A percentile compares a stretch with the other conserved stretches of the same genome.
These are phyloP conservation scores for Hortiboletus flavorubellus DNA, from an alignment of 768 basidiomycete genomes.

Conservation along the genomic window DNA sequence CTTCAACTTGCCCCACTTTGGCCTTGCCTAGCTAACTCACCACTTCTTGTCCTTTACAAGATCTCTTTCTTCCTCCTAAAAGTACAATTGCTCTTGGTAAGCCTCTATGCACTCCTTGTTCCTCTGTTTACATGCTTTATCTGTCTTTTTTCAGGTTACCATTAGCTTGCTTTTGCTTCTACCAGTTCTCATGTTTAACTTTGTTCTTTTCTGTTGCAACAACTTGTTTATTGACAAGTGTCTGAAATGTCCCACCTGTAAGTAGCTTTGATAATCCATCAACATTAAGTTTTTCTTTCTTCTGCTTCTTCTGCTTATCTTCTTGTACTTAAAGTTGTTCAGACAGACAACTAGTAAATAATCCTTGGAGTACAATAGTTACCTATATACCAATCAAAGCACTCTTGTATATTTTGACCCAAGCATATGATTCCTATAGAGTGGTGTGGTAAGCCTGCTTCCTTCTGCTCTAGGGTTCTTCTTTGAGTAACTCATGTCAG, in stretches of 20 bases:
- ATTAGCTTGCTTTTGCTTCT: background rate
- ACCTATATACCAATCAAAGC: slow-evolving; percentile 15
- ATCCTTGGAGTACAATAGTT: slow-evolving; percentile 9
- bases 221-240: too few species aligned
- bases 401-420: background rate
- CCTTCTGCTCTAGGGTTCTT: too few species aligned
- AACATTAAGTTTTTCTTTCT: background rate
- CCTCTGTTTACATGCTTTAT: slow-evolving; percentile 4
- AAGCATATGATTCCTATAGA: background rate
- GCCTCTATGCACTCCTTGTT: background rate
- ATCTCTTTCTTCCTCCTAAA: background rate
- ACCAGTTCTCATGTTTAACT: background rate
- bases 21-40: too few species aligned
- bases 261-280: slow-evolving; percentile 15
- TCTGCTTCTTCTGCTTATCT: slow-evolving; percentile 2
- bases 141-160: slow-evolving; percentile 18
- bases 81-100: background rate
- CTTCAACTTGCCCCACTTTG: too few species aligned
- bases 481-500: too few species aligned
- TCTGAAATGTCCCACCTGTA: slow-evolving; percentile 14
- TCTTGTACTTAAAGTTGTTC: slow-evolving; percentile 11
- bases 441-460: background rate
- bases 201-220: background rate
- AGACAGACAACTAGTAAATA: slow-evolving; percentile 2
- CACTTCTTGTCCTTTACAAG: too few species aligned